A percentile compares a stretch with the other conserved stretches of the same genome.
Conservation (phyloP, 805 yeast species). For the Saturnispora serradocipensis region DNA sequence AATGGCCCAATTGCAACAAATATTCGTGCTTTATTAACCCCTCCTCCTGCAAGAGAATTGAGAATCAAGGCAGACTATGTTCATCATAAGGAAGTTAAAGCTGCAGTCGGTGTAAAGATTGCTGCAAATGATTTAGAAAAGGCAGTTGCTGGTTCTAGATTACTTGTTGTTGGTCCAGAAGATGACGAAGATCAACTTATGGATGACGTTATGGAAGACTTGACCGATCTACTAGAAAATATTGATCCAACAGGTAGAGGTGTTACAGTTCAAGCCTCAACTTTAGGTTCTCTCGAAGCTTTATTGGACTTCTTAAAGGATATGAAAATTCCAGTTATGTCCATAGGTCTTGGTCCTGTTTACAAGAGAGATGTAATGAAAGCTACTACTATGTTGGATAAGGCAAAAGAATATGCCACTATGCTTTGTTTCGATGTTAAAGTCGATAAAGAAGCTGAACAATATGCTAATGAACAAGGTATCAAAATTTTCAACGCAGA, state of each 20-base stretch:
- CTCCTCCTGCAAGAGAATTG: conserved; percentile 93
- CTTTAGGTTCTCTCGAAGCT: conserved; percentile 97
- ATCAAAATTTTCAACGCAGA: conserved; percentile 92
- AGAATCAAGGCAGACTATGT: conserved; percentile 95
- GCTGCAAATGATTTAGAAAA: conserved; percentile 97
- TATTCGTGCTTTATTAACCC: conserved; percentile 91
- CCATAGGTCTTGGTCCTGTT: conserved; percentile 96
- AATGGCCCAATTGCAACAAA: conserved; percentile 97
- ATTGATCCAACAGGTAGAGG: conserved; percentile 94
- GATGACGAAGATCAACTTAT: conserved; percentile 95
- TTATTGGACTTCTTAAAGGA: conserved; percentile 92
- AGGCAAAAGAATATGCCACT: conserved; percentile 91
- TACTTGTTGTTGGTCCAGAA: conserved; percentile 89
- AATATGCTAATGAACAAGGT: conserved; percentile 89
- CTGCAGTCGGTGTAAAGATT: conserved; percentile 97
- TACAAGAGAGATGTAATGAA: conserved; percentile 97
- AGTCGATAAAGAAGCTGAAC: conserved; percentile 96
- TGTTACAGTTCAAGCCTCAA: conserved; percentile 97
- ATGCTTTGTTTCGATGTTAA: conserved; percentile 98
- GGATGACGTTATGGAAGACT: conserved; percentile 99
- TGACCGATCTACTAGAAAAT: conserved; percentile 87
- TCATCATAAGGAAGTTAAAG: conserved; percentile 96
- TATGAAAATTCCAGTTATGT: conserved; percentile 99
- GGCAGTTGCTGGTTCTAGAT: conserved; percentile 98
- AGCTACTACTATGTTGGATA: conserved; percentile 93